Evolutionary conservation across 257 asterid genomes (phyloP).

Genomic region (Solanum sitiens): DNA sequence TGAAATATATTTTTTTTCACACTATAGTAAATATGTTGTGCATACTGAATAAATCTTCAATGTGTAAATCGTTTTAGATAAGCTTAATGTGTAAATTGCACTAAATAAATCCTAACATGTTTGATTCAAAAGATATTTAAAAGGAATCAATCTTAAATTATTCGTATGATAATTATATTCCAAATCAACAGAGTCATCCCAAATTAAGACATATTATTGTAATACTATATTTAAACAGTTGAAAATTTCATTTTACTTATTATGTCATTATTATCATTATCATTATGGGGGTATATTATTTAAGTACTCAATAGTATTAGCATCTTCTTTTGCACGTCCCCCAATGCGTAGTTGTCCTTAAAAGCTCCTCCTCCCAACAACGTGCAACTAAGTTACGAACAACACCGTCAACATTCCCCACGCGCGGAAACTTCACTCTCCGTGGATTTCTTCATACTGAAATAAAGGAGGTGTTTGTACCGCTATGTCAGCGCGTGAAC

Average conservation of each 20-base stretch:
- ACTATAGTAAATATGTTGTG: too few species aligned
- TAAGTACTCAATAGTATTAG: background rate
- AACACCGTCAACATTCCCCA: background rate
- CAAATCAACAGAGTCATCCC: too few species aligned
- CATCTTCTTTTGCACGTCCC: slow-evolving; percentile 9
- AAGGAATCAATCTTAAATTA: too few species aligned
- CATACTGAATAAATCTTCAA: too few species aligned
- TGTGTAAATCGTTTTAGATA: too few species aligned
- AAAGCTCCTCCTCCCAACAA: background rate
- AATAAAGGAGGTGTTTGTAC: background rate
- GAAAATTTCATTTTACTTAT: background rate
- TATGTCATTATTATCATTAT: background rate
- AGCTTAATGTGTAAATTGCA: too few species aligned
- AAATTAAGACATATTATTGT: too few species aligned
- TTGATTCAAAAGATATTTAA: too few species aligned
- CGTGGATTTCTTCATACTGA: background rate
- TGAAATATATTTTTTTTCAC: too few species aligned
- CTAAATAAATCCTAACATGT: too few species aligned
- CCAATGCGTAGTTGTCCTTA: slow-evolving; percentile 3
- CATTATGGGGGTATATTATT: background rate
- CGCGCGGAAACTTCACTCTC: background rate
- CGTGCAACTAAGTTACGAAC: background rate
- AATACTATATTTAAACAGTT: background rate
- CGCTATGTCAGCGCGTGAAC: background rate
- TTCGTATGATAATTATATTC: too few species aligned